These are phyloP conservation scores for Corchorus capsularis DNA, from an alignment of 345 rosid genomes.

Conservation along the genomic window DNA sequence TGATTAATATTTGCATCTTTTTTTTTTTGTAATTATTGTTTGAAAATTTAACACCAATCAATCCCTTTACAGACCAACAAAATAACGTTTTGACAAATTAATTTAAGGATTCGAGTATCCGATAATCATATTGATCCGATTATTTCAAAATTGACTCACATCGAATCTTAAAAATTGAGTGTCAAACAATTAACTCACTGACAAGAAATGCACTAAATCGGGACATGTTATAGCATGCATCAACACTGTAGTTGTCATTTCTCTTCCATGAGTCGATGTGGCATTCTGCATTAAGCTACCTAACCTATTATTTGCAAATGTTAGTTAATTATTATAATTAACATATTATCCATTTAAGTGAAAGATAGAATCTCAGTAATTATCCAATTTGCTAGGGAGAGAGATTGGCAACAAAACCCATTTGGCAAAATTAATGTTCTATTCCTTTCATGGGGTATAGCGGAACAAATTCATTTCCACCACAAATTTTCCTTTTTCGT, in stretches of 20 bases:
- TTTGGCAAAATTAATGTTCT: neutral
- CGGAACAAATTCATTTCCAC: slow-evolving; percentile 2
- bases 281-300: neutral
- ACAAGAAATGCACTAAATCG: neutral
- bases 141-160: no score
- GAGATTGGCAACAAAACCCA: neutral
- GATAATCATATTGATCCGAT: no score
- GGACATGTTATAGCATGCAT: neutral
- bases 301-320: no score
- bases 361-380: no score
- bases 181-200: no score
- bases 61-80: neutral
- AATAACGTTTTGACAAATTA: neutral
- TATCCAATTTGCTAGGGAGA: neutral
- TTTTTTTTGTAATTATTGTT: neutral
- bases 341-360: no score
- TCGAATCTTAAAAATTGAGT: no score
- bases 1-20: neutral
- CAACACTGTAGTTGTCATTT: neutral
- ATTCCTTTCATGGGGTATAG: neutral
- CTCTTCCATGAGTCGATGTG: neutral
- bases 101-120: no score
- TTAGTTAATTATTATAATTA: neutral
- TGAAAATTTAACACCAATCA: neutral
- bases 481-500: neutral